Base-by-base conservation (phyloP, 257 asterid genomes). In the Solanum commersonii region DNA sequence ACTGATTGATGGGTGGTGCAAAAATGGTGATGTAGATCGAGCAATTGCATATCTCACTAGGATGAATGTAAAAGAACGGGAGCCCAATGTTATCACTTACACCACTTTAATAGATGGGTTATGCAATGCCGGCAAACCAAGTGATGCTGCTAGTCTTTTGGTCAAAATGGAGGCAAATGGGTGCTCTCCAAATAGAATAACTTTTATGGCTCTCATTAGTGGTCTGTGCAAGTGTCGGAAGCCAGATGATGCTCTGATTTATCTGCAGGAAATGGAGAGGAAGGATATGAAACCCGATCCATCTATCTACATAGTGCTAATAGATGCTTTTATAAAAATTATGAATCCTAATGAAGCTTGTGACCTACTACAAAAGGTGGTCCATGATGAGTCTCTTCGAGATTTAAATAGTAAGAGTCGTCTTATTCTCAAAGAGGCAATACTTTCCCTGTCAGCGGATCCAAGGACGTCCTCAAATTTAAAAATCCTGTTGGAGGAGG, bases 171-270 rank as follows among this genome's bases (percentile, higher is more conserved):
- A 93, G 90, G 56, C 81, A 27, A 93, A 90, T 27, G 94, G 95
- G 38, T 93, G 96, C 70, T 10, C 46, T 23, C 95, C 98, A 10
- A 96, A 92, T 89, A 94, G 95, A 88, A 91, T 96, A 88, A 89
- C 97, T 88, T 95, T 92, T 89, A 94, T 95, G 98, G 97, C 98
- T 95, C 94, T 96, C 86, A 90, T 95, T 87, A 91, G 90, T 73
- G 99, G 99, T 91, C 98, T 97, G 84, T 97, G 98, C 93, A 95
- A 97, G 91, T 95, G 98, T 86, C 46, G 87, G 85, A 91, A 91
- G 91, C 92, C 94, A 49, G 93, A 91, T 88, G 91, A 87, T 88
- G 99, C 95, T 87, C 77, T 95, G 90, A 42, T 76, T 83, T 95
- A 91, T 91, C 89, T 95, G 93, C 88, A 89, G 88, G 89, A 90